These are phyloP conservation scores for Croton laevigatus DNA, from an alignment of 441 rosid species.

Conservation along the genomic window DNA sequence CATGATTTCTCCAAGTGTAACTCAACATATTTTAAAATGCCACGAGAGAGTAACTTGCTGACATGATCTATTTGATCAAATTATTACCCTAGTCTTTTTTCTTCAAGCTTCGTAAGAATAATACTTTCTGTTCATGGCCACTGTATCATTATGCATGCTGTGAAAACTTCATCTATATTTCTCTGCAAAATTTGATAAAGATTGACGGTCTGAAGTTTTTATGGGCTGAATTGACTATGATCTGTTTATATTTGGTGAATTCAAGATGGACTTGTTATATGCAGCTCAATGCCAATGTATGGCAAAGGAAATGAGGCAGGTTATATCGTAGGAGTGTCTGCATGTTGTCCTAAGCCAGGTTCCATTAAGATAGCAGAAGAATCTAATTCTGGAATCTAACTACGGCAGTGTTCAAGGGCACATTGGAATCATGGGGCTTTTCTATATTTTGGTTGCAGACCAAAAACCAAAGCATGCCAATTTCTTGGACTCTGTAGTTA, in stretches of 20 bases:
- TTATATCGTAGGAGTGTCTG: constrained; percentile 83
- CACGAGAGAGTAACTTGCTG: too few species aligned
- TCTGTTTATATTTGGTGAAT: constrained; percentile 2
- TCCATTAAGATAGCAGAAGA: constrained; percentile 50
- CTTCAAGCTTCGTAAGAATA: too few species aligned
- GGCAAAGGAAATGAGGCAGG: constrained; percentile 87
- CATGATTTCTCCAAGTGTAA: too few species aligned
- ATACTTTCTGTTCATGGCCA: too few species aligned
- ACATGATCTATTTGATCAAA: constrained; percentile 1
- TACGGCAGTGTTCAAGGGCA: constrained; percentile 49
- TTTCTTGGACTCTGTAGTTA: too few species aligned
- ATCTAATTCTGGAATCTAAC: constrained; percentile 55
- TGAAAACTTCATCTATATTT: too few species aligned
- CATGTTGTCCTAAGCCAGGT: constrained; percentile 75
- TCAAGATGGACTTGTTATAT: constrained; percentile 60
- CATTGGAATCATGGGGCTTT: constrained; percentile 85
- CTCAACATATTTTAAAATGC: too few species aligned
- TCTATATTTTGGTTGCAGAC: constrained; percentile 65
- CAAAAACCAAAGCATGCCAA: constrained; percentile 32
- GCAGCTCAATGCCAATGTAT: constrained; percentile 58
- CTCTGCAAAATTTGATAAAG: too few species aligned
- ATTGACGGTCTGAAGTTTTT: too few species aligned
- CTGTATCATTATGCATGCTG: too few species aligned
- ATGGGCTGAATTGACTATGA: too few species aligned
- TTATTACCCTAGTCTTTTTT: too few species aligned